A percentile compares a stretch with the other conserved stretches of the same genome.
Evolutionary conservation across 495 filamentous ascomycete species (phyloP).

Genomic region (Penicillium canariense): DNA sequence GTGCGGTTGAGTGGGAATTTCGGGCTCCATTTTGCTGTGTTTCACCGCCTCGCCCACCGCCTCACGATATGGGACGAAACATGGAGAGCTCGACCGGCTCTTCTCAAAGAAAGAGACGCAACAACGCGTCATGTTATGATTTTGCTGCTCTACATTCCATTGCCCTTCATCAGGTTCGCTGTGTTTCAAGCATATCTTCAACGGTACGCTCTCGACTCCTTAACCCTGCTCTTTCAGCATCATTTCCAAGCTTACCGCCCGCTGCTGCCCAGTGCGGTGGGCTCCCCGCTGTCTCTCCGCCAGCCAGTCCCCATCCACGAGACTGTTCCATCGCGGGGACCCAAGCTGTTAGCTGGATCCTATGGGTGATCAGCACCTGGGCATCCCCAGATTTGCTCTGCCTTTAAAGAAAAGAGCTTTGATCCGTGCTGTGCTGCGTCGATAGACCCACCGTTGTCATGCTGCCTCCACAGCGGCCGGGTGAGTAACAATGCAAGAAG

Average conservation of each 20-base stretch:
- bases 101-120: background rate
- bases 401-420: background rate
- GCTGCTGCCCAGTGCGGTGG: constrained; percentile 24
- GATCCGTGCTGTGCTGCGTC: constrained; percentile 7
- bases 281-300: constrained; percentile 32
- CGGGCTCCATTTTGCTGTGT: constrained; percentile 32
- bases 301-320: constrained; percentile 11
- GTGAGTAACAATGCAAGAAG: constrained; percentile 24
- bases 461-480: constrained; percentile 35
- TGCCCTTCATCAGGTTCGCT: background rate
- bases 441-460: constrained; percentile 27
- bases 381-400: constrained; percentile 6
- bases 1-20: constrained; percentile 30
- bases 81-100: constrained; percentile 5
- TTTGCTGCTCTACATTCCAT: background rate
- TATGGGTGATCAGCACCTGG: constrained; percentile 6
- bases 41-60: constrained; percentile 26
- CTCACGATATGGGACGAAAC: constrained; percentile 2
- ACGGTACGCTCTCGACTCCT: background rate
- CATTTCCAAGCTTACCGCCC: constrained; percentile 18
- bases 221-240: background rate
- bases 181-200: background rate
- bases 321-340: background rate
- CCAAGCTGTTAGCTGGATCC: background rate
- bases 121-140: constrained; percentile 1